Evolutionary conservation across 2,329 filamentous ascomycete species (phyloP).

Genomic region (Cladosporium sp.): DNA sequence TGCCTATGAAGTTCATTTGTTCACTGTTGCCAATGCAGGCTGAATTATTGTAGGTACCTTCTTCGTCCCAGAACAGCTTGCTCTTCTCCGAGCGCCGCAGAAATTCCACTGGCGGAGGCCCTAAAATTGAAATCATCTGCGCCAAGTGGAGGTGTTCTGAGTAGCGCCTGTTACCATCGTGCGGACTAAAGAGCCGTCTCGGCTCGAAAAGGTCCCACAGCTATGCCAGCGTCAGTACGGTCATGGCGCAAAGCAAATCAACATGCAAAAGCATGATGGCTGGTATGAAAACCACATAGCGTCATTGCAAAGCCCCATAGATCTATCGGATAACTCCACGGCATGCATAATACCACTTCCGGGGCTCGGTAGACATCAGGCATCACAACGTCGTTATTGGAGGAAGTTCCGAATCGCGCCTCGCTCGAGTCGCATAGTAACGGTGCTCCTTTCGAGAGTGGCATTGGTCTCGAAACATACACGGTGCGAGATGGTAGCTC

Average conservation of each 20-base stretch:
- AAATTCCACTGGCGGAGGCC: constrained; percentile 30
- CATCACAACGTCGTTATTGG: constrained; percentile 35
- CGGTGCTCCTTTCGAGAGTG: constrained; percentile 35
- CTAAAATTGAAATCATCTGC: constrained; percentile 29
- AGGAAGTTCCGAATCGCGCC: constrained; percentile 37
- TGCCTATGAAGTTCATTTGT: constrained; percentile 23
- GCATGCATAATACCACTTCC: constrained; percentile 39
- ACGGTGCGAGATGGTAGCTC: constrained; percentile 29
- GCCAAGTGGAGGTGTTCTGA: constrained; percentile 29
- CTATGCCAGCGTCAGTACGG: constrained; percentile 22
- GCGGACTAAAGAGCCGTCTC: constrained; percentile 35
- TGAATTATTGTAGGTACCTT: constrained; percentile 24
- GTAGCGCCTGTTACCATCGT: constrained; percentile 30
- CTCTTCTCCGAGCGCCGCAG: constrained; percentile 23
- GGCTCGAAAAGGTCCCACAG: constrained; percentile 42
- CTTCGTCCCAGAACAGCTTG: constrained; percentile 22
- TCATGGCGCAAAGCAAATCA: background rate
- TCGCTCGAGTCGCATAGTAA: constrained; percentile 41
- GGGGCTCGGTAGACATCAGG: constrained; percentile 41
- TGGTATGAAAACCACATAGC: constrained; percentile 28
- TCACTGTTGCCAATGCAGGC: constrained; percentile 23
- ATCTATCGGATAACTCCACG: constrained; percentile 41
- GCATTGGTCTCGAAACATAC: constrained; percentile 38
- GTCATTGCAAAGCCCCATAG: constrained; percentile 43
- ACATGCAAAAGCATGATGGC: background rate